Percentiles rank a stretch among this genome's conserved stretches.
These are phyloP conservation scores for Cenchrus fungigraminus DNA, from an alignment of 176 grass and related monocot genomes.

Conservation along the genomic window DNA sequence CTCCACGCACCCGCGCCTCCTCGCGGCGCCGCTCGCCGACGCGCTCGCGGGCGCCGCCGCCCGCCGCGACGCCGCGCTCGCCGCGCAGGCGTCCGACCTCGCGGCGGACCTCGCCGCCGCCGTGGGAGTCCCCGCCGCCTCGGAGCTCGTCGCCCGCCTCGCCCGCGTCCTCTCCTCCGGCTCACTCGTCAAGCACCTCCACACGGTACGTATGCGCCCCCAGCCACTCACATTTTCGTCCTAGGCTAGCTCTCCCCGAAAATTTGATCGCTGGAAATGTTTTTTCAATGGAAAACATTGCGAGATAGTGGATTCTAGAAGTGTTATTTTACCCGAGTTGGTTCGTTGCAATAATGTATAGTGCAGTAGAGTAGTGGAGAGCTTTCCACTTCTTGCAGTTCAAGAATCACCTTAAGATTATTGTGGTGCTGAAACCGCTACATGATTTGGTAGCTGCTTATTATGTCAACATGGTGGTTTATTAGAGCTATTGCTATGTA, in stretches of 20 bases:
- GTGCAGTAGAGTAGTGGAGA: not conserved
- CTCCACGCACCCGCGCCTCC: conserved; percentile 62
- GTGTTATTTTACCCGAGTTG: not conserved
- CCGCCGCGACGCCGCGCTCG: conserved; percentile 59
- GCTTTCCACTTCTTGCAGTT: not conserved
- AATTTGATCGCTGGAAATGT: not conserved
- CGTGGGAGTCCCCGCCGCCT: conserved; percentile 55
- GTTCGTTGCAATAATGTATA: not conserved
- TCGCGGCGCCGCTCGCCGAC: conserved; percentile 62
- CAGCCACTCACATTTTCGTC: not conserved
- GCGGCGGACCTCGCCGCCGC: conserved; percentile 57
- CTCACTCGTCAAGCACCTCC: conserved; percentile 73
- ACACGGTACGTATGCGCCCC: conserved; percentile 57
- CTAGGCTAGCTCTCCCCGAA: not conserved
- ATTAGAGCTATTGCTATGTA: not conserved
- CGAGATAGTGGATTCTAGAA: not conserved
- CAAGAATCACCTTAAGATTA: not conserved
- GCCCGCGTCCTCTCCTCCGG: conserved; percentile 61
- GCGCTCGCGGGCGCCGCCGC: conserved; percentile 50
- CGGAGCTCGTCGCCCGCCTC: conserved; percentile 68
- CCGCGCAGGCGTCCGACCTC: conserved; percentile 60
- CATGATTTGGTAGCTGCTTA: not conserved
- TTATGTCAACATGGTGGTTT: not conserved
- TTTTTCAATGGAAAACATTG: not conserved
- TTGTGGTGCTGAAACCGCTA: not conserved